Evolutionary conservation across 2,329 filamentous ascomycete genomes (phyloP).

Genomic region (Fusarium drepaniforme): DNA sequence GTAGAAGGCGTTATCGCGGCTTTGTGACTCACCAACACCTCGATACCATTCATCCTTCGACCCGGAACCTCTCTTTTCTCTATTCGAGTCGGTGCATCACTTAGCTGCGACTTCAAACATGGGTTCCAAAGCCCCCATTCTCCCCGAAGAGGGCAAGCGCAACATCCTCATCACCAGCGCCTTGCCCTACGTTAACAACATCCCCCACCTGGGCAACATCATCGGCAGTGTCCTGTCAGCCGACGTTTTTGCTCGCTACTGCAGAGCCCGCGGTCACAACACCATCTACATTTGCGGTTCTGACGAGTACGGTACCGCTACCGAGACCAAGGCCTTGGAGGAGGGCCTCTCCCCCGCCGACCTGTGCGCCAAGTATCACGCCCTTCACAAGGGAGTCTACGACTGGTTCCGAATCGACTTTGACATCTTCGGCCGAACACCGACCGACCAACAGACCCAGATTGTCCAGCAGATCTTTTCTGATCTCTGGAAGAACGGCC

Average conservation of each 20-base stretch:
- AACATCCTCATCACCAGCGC: conserved; percentile 94
- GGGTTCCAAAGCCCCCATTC: conserved; percentile 56
- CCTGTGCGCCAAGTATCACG: conserved; percentile 93
- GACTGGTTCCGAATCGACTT: conserved; percentile 97
- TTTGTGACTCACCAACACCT: conserved; percentile 41
- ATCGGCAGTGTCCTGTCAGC: conserved; percentile 89
- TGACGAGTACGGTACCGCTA: conserved; percentile 97
- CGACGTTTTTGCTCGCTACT: conserved; percentile 87
- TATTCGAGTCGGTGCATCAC: not conserved
- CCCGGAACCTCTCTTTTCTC: not conserved
- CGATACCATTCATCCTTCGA: conserved; percentile 9
- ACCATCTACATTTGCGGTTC: conserved; percentile 87
- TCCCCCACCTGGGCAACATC: conserved; percentile 89
- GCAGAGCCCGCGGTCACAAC: conserved; percentile 81
- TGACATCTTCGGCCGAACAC: conserved; percentile 94
- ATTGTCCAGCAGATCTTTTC: conserved; percentile 94
- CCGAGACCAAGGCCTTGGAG: conserved; percentile 94
- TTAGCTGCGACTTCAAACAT: conserved; percentile 30
- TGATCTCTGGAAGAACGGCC: conserved; percentile 89
- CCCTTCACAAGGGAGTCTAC: conserved; percentile 90
- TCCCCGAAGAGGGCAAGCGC: conserved; percentile 79
- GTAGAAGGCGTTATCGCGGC: conserved; percentile 35
- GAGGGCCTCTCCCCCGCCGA: conserved; percentile 85
- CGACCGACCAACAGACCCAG: conserved; percentile 87
- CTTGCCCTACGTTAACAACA: conserved; percentile 82